Evolutionary conservation across 306 rosid genomes (phyloP), one percentile per base, ranked within the genome.

Genomic region (Myrica gale): DNA sequence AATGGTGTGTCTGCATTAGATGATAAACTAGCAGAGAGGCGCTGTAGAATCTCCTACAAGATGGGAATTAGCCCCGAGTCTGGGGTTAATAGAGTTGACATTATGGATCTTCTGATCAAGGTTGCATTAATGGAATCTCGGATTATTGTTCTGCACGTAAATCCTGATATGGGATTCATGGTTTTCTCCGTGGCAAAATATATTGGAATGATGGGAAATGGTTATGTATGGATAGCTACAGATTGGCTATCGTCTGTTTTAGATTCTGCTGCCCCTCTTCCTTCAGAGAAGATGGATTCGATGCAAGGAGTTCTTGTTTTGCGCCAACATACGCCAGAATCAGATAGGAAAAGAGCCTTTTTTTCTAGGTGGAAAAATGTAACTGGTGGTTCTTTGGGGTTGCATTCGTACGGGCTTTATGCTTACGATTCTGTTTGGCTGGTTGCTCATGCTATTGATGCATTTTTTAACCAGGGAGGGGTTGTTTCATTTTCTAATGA

Each of bases 361-460:
- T 19, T 80, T 58, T 83, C 98, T 5, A 81, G 87, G 88, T 95
- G 99, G 99, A 88, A 82, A 68, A 92, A 89, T 60, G 71, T 92
- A 71, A 89, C 97, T 5, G 84, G 91, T 65, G 85, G 89, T 71
- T 83, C 92, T 68, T n/a, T 85, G 82, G 93, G 99, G 23, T 72
- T 95, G 72, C 83, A 85, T 86, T 82, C 99, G 68, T 95, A 90
- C 83, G 99, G 96, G 26, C 93, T 92, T 32, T 82, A 88, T 57
- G 97, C 99, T 77, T 95, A 95, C 78, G 99, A 95, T 86, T 85
- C 97, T 54, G 87, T 92, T 82, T 87, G 93, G 96, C 68, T 92
- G 78, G 82, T 89, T 60, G 99, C 99, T 52, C 92, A 69, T 44
- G 96, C 99, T 74, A 48, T 92, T 45, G 91, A 92, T 84, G 79